Evolutionary conservation across 2,329 filamentous ascomycete genomes (phyloP).

Genomic region (Fusarium xylarioides): DNA sequence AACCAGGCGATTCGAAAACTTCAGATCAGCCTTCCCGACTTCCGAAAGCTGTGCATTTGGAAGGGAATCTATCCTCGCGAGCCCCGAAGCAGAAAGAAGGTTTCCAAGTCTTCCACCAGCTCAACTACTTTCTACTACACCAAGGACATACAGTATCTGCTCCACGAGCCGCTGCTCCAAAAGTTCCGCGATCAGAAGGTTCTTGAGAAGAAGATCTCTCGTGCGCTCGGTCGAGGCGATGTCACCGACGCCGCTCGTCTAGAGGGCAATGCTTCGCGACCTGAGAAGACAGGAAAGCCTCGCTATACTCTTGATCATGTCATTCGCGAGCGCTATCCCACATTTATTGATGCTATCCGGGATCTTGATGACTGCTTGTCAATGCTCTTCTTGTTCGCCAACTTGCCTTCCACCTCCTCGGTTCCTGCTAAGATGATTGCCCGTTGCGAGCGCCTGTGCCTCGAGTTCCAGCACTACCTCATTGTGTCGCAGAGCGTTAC

Average conservation of each 20-base stretch:
- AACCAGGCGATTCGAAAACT: conserved; percentile 98
- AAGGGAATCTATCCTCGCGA: conserved; percentile 99
- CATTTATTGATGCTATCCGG: conserved; percentile 91
- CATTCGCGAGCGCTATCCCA: conserved; percentile 97
- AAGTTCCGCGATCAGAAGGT: conserved; percentile 98
- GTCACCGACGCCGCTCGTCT: conserved; percentile 86
- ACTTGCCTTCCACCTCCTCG: conserved; percentile 86
- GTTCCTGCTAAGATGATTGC: conserved; percentile 96
- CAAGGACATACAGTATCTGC: conserved; percentile 97
- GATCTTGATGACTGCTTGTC: conserved; percentile 97
- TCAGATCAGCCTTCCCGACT: conserved; percentile 96
- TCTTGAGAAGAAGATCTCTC: conserved; percentile 96
- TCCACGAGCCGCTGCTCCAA: conserved; percentile 91
- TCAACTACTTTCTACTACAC: conserved; percentile 92
- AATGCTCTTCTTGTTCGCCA: conserved; percentile 97
- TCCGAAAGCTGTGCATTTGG: conserved; percentile 98
- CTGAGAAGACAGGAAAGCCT: conserved; percentile 91
- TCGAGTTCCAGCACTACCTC: conserved; percentile 98
- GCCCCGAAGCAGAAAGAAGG: conserved; percentile 97
- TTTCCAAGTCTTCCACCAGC: conserved; percentile 86
- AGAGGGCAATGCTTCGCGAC: conserved; percentile 84
- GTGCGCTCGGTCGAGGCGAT: conserved; percentile 90
- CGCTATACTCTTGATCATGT: conserved; percentile 94
- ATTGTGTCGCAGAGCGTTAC: conserved; percentile 90
- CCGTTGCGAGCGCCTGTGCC: conserved; percentile 88